Evolutionary conservation across 2,329 filamentous ascomycete genomes (phyloP).

Genomic region (Dactylellina sp.): DNA sequence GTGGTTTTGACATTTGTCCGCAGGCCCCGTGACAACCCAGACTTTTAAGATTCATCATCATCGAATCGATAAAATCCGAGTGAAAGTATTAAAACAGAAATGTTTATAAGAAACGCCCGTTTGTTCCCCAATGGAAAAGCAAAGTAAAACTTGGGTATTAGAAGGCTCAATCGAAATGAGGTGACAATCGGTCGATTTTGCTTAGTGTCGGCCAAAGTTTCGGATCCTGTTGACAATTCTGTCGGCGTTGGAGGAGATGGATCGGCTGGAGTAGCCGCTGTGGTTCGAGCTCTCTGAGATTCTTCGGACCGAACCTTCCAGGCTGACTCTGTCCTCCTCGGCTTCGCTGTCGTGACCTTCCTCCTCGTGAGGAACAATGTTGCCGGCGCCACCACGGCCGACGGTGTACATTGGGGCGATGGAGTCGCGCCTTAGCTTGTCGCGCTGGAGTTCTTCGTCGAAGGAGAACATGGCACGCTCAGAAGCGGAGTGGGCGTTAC

Average conservation of each 20-base stretch:
- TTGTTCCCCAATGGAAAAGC: conserved; percentile 35
- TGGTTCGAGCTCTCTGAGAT: conserved; percentile 47
- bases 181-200: neutral
- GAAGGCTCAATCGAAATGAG: conserved; percentile 8
- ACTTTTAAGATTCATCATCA: too few species aligned
- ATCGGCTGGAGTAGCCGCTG: conserved; percentile 45
- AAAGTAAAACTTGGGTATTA: conserved; percentile 34
- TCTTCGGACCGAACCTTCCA: conserved; percentile 45
- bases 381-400: conserved; percentile 75
- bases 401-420: conserved; percentile 71
- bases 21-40: neutral
- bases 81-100: conserved; percentile 41
- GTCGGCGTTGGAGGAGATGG: conserved; percentile 48
- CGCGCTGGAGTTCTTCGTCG: conserved; percentile 74
- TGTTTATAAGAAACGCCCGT: conserved; percentile 42
- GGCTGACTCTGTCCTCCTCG: conserved; percentile 47
- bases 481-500: conserved; percentile 70
- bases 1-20: conserved; percentile 45
- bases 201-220: conserved; percentile 53
- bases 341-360: conserved; percentile 50
- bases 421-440: conserved; percentile 68
- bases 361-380: conserved; percentile 63
- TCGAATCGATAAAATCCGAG: conserved; percentile 8
- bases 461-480: conserved; percentile 73
- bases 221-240: conserved; percentile 54